A percentile compares a stretch with the other conserved stretches of the same genome.
These are phyloP conservation scores for Candida tammaniensis DNA, from an alignment of 805 yeast species.

Conservation along the genomic window DNA sequence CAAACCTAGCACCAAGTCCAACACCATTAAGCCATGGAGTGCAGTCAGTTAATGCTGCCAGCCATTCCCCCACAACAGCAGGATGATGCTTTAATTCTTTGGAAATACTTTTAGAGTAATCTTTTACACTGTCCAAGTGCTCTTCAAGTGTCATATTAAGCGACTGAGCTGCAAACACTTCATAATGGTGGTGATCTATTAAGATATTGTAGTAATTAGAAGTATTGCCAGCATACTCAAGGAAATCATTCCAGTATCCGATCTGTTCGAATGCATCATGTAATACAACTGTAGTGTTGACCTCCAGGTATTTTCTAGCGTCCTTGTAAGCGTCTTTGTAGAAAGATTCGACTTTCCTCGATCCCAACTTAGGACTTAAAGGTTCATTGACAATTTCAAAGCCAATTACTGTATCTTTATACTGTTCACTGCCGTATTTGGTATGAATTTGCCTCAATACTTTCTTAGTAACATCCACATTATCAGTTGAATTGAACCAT, in stretches of 20 bases:
- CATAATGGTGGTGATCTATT: conserved; percentile 42
- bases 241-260: conserved; percentile 50
- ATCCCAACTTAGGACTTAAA: conserved; percentile 22
- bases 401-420: conserved; percentile 34
- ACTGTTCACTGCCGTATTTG: conserved; percentile 28
- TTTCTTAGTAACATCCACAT: conserved; percentile 27
- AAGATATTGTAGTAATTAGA: conserved; percentile 29
- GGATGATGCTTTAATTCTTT: conserved; percentile 40
- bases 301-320: conserved; percentile 26
- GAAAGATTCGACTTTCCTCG: conserved; percentile 22
- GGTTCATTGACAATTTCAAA: conserved; percentile 44
- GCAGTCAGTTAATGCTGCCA: conserved; percentile 74
- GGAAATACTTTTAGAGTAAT: conserved; percentile 30
- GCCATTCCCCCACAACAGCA: conserved; percentile 68
- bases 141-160: conserved; percentile 28
- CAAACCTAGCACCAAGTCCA: conserved; percentile 62
- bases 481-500: conserved; percentile 29
- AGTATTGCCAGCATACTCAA: conserved; percentile 9
- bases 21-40: conserved; percentile 69
- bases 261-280: conserved; percentile 64
- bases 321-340: conserved; percentile 29
- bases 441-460: conserved; percentile 31
- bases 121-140: conserved; percentile 28
- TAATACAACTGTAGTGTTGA: conserved; percentile 47
- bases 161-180: conserved; percentile 27